Evolutionary conservation across 352 stramenopile genomes (phyloP), one percentile per base, ranked within the genome.

Genomic region (Phytophthora foliorum): DNA sequence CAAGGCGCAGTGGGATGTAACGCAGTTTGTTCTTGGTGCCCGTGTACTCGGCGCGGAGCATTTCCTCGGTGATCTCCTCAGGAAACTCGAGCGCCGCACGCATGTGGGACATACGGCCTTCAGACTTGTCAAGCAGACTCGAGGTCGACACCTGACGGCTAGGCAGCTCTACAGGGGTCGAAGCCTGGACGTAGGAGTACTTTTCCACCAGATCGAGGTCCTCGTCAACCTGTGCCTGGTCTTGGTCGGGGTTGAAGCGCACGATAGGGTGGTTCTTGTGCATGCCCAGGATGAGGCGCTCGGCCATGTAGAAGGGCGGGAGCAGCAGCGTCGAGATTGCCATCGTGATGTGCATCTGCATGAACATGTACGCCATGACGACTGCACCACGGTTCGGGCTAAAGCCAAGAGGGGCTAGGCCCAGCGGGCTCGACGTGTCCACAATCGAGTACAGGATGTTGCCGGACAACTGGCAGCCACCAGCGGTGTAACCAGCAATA

Each of bases 1-100:
- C 45, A 9, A 78, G 45, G 16, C 79, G 77, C 32, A 88, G 48
- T 1, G 73, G 32, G 31, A 82, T 60, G 64, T 86, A 85, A 34
- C 81, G 77, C 34, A 83, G 52, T 13, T 68, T 70, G 50, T 80
- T 74, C 62, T 61, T 69, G 22, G 66, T 46, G 7, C 78, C 78
- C 41, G 80, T 55, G 72, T 89, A 87, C 54, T 76, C 55, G 6
- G 50, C 77, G 11, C 75, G 68, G 27, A 72, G 55, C 36, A 68
- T 50, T 29, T 78, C 59, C 41, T 72, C 63, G 0, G 60, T 79
- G 58, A 68, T 74, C 44, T 81, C 67, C 56, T 78, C 54, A 13
- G 34, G 34, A 29, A 65, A 70, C 13, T 65, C 63, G 11, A 70
- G 46, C 2, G 63, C 63, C 11, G 38, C 63, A 7, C 63, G 54